Evolutionary conservation across 345 rosid genomes (phyloP), one percentile per base, ranked within the genome.

Genomic region (Citrus australasica): DNA sequence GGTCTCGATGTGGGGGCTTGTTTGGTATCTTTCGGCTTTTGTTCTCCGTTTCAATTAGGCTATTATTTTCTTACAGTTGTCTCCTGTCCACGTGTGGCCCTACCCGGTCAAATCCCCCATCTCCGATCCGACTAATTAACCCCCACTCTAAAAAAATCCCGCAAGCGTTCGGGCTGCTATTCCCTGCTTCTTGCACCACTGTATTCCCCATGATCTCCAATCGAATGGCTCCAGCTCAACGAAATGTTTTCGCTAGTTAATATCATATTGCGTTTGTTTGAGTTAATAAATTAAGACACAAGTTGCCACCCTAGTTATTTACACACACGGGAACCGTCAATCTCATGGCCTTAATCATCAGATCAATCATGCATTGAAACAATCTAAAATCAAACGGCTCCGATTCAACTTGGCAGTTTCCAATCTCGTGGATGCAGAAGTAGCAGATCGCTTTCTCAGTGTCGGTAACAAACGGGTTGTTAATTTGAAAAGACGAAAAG

Each of bases 81-180:
- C 53, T 70, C 40, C 78, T 27, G 76, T 58, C 82, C 85, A 81
- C 88, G 82, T 77, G 82, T 79, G 86, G 84, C 67, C 88, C 86
- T 60, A 76, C 79, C 75, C 21, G 21, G 71, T 65, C 78, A 69
- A 64, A 59, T 10, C 25, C 4, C 32, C 2, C 8, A 27, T 19
- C 81, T 5, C 55, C 72, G 53, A 58, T 30, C 17, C 9, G 51
- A 4, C 35, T 21, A 13, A 10, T n/a, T n/a, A 25, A 7, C n/a
- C n/a, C 46, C 10, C 42, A 8, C 42, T 0, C 42, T 37, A 37
- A 38, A 38, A 38, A 38, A 38, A 1, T 0, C 9, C 9, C 2
- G 42, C 0, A 8, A 40, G 1, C 9, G 24, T 16, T 27, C 13
- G 38, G 42, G 78, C 33, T 75, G 0, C 30, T 0, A 19, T 63